These are phyloP conservation scores for Stephania cephalantha DNA, from an alignment of 164 flowering plant species.

Conservation along the genomic window DNA sequence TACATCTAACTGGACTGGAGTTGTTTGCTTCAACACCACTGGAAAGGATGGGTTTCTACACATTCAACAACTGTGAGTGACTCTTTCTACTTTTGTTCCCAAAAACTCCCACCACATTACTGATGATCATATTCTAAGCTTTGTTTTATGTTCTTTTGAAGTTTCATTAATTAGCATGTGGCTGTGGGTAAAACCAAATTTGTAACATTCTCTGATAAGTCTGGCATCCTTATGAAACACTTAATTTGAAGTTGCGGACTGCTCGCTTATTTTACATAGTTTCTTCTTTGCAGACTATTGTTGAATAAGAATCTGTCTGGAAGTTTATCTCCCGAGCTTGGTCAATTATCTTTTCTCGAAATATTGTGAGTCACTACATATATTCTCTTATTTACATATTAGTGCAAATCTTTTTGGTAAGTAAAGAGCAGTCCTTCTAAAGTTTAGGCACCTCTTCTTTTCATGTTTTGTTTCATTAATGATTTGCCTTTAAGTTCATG, in stretches of 20 bases:
- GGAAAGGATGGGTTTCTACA: constrained; percentile 63
- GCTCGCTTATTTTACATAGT: background rate
- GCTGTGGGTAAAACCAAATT: background rate
- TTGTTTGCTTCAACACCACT: constrained; percentile 52
- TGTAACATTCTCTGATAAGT: too few relatives aligned
- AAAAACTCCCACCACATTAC: background rate
- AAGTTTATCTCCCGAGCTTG: constrained; percentile 54
- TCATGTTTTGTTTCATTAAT: background rate
- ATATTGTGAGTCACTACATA: constrained; percentile 43
- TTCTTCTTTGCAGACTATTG: constrained; percentile 10
- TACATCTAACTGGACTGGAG: constrained; percentile 69
- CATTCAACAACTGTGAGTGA: constrained; percentile 58
- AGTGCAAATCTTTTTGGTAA: background rate
- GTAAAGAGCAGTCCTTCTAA: background rate
- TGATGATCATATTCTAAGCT: background rate
- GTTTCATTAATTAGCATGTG: background rate
- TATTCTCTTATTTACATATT: background rate
- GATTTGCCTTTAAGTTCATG: background rate
- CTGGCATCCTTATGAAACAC: too few relatives aligned
- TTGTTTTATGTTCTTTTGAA: background rate
- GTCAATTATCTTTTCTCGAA: constrained; percentile 37
- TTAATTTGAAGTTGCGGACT: background rate
- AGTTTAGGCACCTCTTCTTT: background rate
- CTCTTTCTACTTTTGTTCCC: background rate
- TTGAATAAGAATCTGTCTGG: constrained; percentile 61